Evolutionary conservation across 768 basidiomycete species (phyloP).

Genomic region (Paxillus involutus): DNA sequence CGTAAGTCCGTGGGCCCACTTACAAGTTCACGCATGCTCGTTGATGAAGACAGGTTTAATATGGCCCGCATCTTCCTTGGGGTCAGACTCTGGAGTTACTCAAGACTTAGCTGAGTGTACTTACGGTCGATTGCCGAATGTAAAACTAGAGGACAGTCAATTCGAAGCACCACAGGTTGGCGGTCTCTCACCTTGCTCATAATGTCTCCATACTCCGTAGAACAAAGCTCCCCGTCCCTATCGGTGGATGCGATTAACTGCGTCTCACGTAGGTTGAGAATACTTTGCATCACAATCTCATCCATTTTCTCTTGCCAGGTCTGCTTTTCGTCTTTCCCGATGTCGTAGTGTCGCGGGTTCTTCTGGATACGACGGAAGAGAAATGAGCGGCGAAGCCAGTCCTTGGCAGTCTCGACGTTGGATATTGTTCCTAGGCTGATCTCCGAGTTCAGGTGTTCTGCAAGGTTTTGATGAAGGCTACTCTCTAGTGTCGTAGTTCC

Average conservation of each 20-base stretch:
- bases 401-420: constrained; percentile 63
- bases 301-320: constrained; percentile 74
- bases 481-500: constrained; percentile 84
- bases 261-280: constrained; percentile 58
- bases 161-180: background rate
- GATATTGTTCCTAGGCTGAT: constrained; percentile 85
- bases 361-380: constrained; percentile 81
- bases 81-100: background rate
- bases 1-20: constrained; percentile 18
- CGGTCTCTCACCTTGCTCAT: constrained; percentile 72
- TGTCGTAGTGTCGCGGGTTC: constrained; percentile 77
- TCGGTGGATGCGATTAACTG: constrained; percentile 54
- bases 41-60: constrained; percentile 53
- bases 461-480: constrained; percentile 75
- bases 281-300: constrained; percentile 68
- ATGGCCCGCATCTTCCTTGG: constrained; percentile 63
- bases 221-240: constrained; percentile 44
- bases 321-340: constrained; percentile 53
- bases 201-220: constrained; percentile 79
- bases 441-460: constrained; percentile 94
- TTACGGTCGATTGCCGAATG: constrained; percentile 67
- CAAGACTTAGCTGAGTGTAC: constrained; percentile 6
- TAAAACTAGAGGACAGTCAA: constrained; percentile 56
- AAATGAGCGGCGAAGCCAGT: constrained; percentile 86
- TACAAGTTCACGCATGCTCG: constrained; percentile 68